phyloP scores from a whole-genome alignment of 208 protist species.

The Trichomonas gallinae region DNA sequence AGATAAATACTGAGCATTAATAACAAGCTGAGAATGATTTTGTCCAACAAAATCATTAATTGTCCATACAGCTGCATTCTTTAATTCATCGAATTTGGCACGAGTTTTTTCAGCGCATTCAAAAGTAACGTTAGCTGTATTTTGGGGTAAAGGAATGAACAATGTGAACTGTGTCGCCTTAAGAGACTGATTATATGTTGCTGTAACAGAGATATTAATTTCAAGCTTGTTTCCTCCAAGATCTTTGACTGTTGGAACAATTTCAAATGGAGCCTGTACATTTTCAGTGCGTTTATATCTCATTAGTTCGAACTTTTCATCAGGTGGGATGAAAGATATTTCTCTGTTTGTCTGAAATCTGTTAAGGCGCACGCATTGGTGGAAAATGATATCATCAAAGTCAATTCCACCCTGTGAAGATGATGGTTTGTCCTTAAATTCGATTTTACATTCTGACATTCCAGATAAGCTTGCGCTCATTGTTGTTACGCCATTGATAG shows the following conservation, averaged over 20 bases:
- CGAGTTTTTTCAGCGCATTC: slow-evolving; percentile 40
- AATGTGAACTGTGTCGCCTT: not conserved
- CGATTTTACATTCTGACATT: slow-evolving; percentile 92
- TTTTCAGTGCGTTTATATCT: slow-evolving; percentile 52
- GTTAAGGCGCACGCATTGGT: slow-evolving; percentile 84
- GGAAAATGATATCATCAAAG: slow-evolving; percentile 82
- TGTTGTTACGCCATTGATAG: slow-evolving; percentile 57
- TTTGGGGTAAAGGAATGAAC: not conserved
- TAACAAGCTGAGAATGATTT: slow-evolving; percentile 41
- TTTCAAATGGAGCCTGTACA: not conserved
- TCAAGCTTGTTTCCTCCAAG: not conserved
- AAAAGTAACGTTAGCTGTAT: slow-evolving; percentile 65
- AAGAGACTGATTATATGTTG: not conserved
- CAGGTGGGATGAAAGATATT: slow-evolving; percentile 51
- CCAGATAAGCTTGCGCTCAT: slow-evolving; percentile 88
- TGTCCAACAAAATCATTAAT: slow-evolving; percentile 53
- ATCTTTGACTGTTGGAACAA: not conserved
- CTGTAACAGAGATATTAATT: not conserved
- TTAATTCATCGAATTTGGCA: slow-evolving; percentile 20
- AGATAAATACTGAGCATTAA: not conserved
- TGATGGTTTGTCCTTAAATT: slow-evolving; percentile 39
- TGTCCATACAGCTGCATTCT: slow-evolving; percentile 31
- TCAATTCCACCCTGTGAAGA: slow-evolving; percentile 40
- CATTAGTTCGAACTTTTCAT: slow-evolving; percentile 88
- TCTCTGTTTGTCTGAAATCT: slow-evolving; percentile 71